Conservation (phyloP, 352 stramenopile genomes). For the Thalassiosira mediterranea region DNA sequence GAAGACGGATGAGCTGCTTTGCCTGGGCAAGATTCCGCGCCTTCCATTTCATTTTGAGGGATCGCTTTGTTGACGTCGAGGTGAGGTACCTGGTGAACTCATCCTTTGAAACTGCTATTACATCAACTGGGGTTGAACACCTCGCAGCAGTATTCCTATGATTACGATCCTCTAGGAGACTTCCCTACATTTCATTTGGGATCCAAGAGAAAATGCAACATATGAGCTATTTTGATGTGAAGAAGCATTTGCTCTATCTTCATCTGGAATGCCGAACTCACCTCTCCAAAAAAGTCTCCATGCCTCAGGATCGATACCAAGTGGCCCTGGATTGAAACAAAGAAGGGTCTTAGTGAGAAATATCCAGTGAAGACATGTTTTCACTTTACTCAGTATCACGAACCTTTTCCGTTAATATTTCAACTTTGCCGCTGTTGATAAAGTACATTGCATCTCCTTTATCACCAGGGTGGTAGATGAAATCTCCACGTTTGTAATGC, state of each 20-base stretch:
- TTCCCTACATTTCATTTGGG: too few species aligned
- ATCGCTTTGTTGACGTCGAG: conserved; percentile 47
- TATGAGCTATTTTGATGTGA: background rate
- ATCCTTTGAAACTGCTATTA: conserved; percentile 71
- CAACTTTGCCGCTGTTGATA: conserved; percentile 78
- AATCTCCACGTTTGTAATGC: conserved; percentile 66
- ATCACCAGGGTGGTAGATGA: conserved; percentile 71
- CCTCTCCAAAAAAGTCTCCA: conserved; percentile 81
- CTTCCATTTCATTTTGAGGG: conserved; percentile 64
- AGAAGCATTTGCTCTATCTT: conserved; percentile 21
- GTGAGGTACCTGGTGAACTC: conserved; percentile 74
- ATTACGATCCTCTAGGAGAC: conserved; percentile 56
- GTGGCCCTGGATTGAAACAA: too few species aligned
- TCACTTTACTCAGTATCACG: too few species aligned
- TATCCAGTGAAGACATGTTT: too few species aligned
- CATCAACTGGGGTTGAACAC: conserved; percentile 73
- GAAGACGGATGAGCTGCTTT: conserved; percentile 71
- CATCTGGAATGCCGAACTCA: conserved; percentile 57
- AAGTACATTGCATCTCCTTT: conserved; percentile 78
- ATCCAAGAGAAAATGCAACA: too few species aligned
- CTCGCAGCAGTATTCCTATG: conserved; percentile 65
- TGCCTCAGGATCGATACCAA: conserved; percentile 66
- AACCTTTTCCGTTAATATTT: conserved; percentile 75
- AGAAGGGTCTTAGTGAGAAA: too few species aligned
- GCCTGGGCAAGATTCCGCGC: conserved; percentile 61